phyloP scores from a whole-genome alignment of 106 monocot genomes.

The Platanthera zijinensis region DNA sequence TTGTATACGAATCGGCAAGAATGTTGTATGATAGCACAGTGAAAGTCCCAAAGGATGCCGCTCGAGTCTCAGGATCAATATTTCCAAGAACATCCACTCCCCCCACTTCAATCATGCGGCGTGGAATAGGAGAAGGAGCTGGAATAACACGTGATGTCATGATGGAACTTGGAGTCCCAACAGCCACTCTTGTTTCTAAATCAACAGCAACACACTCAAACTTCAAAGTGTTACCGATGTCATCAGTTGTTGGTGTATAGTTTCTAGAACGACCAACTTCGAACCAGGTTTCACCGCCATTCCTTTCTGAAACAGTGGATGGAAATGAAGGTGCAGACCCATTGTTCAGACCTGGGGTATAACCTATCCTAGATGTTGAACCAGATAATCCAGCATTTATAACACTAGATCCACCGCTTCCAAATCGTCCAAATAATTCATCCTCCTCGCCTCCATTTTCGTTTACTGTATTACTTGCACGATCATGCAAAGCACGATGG shows the following conservation, averaged over 20 bases:
- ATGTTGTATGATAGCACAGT: conserved; percentile 94
- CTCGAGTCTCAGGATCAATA: conserved; percentile 50
- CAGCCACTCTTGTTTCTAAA: conserved; percentile 53
- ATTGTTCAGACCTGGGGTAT: conserved; percentile 49
- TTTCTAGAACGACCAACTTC: conserved; percentile 77
- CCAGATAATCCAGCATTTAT: conserved; percentile 20
- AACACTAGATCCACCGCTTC: conserved; percentile 44
- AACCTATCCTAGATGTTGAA: conserved; percentile 31
- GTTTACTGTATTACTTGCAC: conserved; percentile 49
- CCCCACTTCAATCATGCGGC: conserved; percentile 73
- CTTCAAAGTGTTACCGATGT: conserved; percentile 80
- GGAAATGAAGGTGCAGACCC: conserved; percentile 57
- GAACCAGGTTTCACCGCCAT: conserved; percentile 72
- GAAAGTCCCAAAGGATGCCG: conserved; percentile 56
- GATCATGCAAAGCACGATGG: conserved; percentile 87
- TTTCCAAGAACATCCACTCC: conserved; percentile 48
- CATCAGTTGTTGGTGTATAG: conserved; percentile 89
- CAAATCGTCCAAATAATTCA: conserved; percentile 66
- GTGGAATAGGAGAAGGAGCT: conserved; percentile 82
- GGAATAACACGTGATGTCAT: conserved; percentile 94
- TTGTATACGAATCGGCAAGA: conserved; percentile 82
- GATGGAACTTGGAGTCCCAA: conserved; percentile 49
- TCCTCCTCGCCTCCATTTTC: conserved; percentile 89
- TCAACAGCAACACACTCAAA: conserved; percentile 85
- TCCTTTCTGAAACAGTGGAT: conserved; percentile 36